Percentiles rank a stretch among this genome's conserved stretches.
phyloP scores from a whole-genome alignment of 805 yeast species.

The Starmerella stellata region DNA sequence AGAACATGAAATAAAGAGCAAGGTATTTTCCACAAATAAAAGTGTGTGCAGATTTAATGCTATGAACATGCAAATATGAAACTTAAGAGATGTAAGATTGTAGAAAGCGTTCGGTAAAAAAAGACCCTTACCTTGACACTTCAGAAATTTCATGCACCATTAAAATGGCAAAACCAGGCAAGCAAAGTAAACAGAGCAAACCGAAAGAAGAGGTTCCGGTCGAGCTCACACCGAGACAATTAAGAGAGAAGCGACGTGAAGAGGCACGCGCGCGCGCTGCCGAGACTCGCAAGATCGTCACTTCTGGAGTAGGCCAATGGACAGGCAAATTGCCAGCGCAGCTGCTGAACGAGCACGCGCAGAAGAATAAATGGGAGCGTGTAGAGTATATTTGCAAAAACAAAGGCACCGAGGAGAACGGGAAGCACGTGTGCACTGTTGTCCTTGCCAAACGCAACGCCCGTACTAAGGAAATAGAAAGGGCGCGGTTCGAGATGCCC shows the following conservation, averaged over 20 bases:
- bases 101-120: no score
- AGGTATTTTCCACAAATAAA: no score
- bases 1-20: no score
- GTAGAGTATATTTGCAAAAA: constrained; percentile 48
- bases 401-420: constrained; percentile 13
- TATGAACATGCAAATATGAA: no score
- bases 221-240: constrained; percentile 21
- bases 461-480: constrained; percentile 51
- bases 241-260: constrained; percentile 20
- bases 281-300: constrained; percentile 26
- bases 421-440: constrained; percentile 51
- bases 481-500: constrained; percentile 37
- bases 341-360: constrained; percentile 69
- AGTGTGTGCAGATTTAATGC: no score
- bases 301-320: constrained; percentile 60
- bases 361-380: constrained; percentile 74
- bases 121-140: no score
- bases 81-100: no score
- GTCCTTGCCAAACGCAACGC: constrained; percentile 59
- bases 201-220: constrained; percentile 6
- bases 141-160: no score
- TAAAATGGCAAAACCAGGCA: constrained; percentile 14
- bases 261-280: constrained; percentile 23
- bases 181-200: constrained; percentile 5
- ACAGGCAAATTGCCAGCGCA: constrained; percentile 88